Conservation (phyloP, 306 rosid species). For the Astragalus glycyphyllos region DNA sequence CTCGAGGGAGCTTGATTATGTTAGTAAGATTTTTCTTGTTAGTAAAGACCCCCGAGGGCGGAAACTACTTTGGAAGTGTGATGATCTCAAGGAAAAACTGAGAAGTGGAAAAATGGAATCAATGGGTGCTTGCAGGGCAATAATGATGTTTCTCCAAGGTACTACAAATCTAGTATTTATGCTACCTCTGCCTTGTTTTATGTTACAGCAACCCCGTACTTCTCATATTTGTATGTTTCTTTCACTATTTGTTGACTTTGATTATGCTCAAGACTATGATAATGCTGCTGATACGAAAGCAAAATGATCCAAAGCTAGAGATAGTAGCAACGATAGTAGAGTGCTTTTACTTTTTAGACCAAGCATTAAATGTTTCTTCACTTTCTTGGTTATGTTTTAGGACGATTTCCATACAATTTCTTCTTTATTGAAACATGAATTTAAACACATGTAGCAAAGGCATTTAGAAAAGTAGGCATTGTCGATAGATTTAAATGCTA, state of each 20-base stretch:
- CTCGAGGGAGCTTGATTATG: constrained; percentile 79
- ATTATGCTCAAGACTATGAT: not conserved
- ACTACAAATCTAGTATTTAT: constrained; percentile 35
- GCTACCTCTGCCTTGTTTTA: not conserved
- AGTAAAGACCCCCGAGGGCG: constrained; percentile 79
- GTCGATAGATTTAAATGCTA: not conserved
- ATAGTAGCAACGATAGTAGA: not conserved
- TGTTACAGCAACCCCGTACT: not conserved
- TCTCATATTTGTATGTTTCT: not conserved
- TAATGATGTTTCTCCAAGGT: constrained; percentile 86
- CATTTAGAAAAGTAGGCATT: not conserved
- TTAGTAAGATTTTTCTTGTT: constrained; percentile 76
- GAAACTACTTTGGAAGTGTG: constrained; percentile 79
- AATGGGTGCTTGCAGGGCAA: constrained; percentile 69
- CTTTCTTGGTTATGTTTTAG: not conserved
- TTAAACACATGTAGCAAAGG: not conserved
- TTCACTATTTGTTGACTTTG: not conserved
- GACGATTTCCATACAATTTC: not conserved
- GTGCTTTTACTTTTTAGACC: constrained; percentile 4
- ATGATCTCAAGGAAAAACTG: constrained; percentile 74
- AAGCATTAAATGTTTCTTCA: not conserved
- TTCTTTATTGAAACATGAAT: constrained; percentile 6
- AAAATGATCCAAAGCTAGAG: constrained; percentile 15
- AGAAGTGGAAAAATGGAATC: constrained; percentile 64
- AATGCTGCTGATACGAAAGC: not conserved